Evolutionary conservation across 768 basidiomycete species (phyloP), one percentile per base, ranked within the genome.

Genomic region (Leucosporidium scottii): DNA sequence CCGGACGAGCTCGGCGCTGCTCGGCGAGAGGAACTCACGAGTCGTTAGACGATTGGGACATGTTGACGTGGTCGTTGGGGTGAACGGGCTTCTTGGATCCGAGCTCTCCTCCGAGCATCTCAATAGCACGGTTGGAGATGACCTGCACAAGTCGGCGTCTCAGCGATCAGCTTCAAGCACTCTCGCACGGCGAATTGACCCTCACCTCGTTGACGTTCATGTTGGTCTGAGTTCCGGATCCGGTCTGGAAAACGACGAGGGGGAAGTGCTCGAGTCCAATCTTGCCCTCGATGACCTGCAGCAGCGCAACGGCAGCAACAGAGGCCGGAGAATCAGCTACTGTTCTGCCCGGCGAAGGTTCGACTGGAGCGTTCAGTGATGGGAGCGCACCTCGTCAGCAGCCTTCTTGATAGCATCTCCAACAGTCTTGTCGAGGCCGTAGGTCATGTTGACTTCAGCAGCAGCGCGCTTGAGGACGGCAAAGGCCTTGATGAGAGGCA

Each of bases 41-140:
- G 80, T 99, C 96, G 76, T 99, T 99, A 76, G 91, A 93, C 72
- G 91, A 94, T 79, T 98, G 94, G 78, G 91, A 92, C 89, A 89
- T 94, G 82, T 99, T 99, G 75, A 97, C 93, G 80, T 99, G 96
- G 77, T 99, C 96, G 79, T 99, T 99, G 48, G 96, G 96, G 78
- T 99, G 96, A 2, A 99, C 93, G 13, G 96, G 96, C 75, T 83
- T 91, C 83, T 98, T 99, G 56, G 90, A 91, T 44, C 96, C 96
- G 65, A 97, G 82, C 80, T 93, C 84, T 23, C 96, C 96, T 10
- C 96, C 96, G 68, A 98, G 86, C 69, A 96, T 81, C 81, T 99
- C 92, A 76, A 98, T 99, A 44, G 96, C 96, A 67, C 94, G 87
- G 79, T 99, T 99, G 30, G 93, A 94, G 77, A 99, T 93, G 75